phyloP scores from a whole-genome alignment of 441 rosid genomes.

The Aleurites moluccanus region DNA sequence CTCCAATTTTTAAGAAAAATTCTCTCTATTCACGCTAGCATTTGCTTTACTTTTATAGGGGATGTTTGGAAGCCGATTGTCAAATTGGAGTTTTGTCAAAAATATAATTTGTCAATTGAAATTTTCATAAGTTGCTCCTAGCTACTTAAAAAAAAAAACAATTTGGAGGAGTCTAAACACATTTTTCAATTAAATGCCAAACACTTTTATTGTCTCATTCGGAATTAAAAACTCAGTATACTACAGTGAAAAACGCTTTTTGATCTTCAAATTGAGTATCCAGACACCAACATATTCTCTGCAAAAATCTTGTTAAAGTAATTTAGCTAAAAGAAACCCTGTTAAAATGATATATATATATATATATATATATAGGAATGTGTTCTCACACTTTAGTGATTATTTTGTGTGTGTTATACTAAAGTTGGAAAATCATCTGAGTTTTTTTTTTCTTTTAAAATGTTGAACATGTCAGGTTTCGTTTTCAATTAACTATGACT shows the following conservation, averaged over 20 bases:
- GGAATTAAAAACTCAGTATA: too few relatives aligned
- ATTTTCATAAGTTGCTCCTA: too few relatives aligned
- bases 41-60: conserved; percentile 1
- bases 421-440: background rate
- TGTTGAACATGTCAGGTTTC: background rate
- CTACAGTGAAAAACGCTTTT: too few relatives aligned
- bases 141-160: too few relatives aligned
- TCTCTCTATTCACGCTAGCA: background rate
- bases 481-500: background rate
- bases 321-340: background rate
- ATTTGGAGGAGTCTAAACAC: too few relatives aligned
- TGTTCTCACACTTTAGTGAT: background rate
- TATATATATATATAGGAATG: background rate
- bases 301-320: background rate
- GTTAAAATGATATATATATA: background rate
- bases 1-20: background rate
- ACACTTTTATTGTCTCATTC: too few relatives aligned
- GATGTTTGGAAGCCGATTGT: too few relatives aligned
- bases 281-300: too few relatives aligned
- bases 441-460: background rate
- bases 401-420: background rate
- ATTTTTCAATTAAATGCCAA: too few relatives aligned
- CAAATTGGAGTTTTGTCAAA: too few relatives aligned
- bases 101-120: too few relatives aligned
- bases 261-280: too few relatives aligned